Conservation (phyloP, 1,284 basidiomycete species). For the Cystobasidium sp. region DNA sequence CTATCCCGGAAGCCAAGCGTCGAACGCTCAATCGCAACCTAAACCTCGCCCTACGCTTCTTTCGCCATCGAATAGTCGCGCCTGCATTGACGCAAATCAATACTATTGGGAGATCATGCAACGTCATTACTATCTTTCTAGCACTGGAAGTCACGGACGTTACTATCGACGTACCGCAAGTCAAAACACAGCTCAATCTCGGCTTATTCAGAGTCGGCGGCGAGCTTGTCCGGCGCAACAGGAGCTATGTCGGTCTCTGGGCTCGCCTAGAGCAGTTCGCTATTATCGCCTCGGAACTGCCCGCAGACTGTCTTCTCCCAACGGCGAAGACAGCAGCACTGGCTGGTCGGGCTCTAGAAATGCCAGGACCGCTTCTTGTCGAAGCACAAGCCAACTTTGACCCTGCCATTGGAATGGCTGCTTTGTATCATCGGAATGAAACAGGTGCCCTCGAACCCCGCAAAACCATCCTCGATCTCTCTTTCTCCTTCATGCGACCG, state of each 20-base stretch:
- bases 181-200: not conserved
- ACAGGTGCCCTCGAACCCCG: conserved; percentile 20
- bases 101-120: conserved; percentile 6
- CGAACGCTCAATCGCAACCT: not conserved
- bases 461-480: conserved; percentile 27
- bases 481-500: conserved; percentile 10
- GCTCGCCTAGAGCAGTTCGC: conserved; percentile 20
- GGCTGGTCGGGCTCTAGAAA: not conserved
- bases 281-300: not conserved
- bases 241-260: conserved; percentile 37
- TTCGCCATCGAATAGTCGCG: conserved; percentile 26
- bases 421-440: conserved; percentile 32
- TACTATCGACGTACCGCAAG: conserved; percentile 21
- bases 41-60: not conserved
- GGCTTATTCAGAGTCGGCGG: conserved; percentile 31
- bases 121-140: conserved; percentile 18
- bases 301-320: not conserved
- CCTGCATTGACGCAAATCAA: conserved; percentile 32
- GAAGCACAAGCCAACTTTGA: conserved; percentile 34
- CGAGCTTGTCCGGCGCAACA: conserved; percentile 21
- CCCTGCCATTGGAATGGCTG: conserved; percentile 40
- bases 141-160: conserved; percentile 27
- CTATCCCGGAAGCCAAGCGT: conserved; percentile 1
- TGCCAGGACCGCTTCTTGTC: conserved; percentile 31
- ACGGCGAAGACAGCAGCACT: not conserved